Base-by-base conservation (phyloP, 768 basidiomycete genomes). In the Termitomyces sp. region DNA sequence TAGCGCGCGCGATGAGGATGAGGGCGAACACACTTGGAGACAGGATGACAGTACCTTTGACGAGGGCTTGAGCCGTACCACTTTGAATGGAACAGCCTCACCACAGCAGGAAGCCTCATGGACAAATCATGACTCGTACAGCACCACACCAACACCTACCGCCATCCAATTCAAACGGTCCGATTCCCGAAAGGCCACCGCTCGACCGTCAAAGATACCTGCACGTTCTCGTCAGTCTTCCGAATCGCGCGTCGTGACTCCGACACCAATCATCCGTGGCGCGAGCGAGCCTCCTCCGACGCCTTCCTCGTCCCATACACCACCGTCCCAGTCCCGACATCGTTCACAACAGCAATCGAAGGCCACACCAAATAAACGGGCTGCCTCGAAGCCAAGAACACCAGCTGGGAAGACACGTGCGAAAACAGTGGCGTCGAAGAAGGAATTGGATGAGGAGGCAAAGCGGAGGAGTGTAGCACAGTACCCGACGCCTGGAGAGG, bases 391-490 rank as follows among this genome's bases (percentile, higher is more conserved):
- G 48, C 57, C 71, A 51, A 68, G 74, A n/a, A 70, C 72, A 1
- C 66, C 73, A 5, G 67, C 76, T 15, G 65, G 69, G 1, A 77
- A 73, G 45, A 66, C 74, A 53, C 71, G 74, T 49, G 71, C 77
- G 42, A 82, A 86, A 55, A 79, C 76, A 2, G 66, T 79, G 40
- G 72, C 78, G 28, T 65, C 67, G 58, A 77, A 74, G 69, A 77
- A 68, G 66, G 73, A 75, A 20, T 63, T 57, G 65, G 77, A 76
- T 50, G 81, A 84, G 13, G 79, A 80, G 33, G 73, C 74, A 33
- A 76, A 79, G 33, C 75, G 89, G 66, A 73, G 74, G 63, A 89
- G 86, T 52, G 73, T 90, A n/a, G 89, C 88, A 46, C 73, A 81
- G 50, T 92, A 92, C 74, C 90, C 91, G 7, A 77, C 80, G 1